phyloP scores from a whole-genome alignment of 2,329 filamentous ascomycete genomes.

The Fusarium vanettenii region DNA sequence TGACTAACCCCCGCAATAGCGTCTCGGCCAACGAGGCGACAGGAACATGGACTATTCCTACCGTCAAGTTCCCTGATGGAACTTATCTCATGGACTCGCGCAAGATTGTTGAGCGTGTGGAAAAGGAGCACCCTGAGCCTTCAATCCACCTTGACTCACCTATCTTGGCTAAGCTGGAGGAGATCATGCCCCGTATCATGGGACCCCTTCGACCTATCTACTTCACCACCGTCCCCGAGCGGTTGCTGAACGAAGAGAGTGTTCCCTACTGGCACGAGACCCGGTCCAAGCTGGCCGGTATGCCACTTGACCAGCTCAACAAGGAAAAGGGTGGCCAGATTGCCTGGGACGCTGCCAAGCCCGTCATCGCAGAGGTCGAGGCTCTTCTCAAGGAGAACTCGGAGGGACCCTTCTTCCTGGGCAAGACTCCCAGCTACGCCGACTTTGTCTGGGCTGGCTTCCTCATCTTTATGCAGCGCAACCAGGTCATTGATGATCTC shows the following conservation, averaged over 20 bases:
- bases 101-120: constrained; percentile 69
- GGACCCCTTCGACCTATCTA: constrained; percentile 53
- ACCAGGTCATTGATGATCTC: constrained; percentile 50
- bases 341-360: constrained; percentile 59
- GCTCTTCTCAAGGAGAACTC: constrained; percentile 64
- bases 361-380: constrained; percentile 50
- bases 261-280: constrained; percentile 67
- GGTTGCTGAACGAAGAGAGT: constrained; percentile 63
- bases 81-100: constrained; percentile 73
- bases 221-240: constrained; percentile 60
- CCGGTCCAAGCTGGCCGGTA: constrained; percentile 61
- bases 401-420: constrained; percentile 71
- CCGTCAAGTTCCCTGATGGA: constrained; percentile 66
- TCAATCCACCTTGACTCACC: constrained; percentile 68
- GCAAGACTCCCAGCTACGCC: constrained; percentile 64
- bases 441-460: constrained; percentile 68
- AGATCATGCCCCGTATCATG: constrained; percentile 50
- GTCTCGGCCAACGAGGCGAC: constrained; percentile 32
- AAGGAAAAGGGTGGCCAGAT: constrained; percentile 60
- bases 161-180: constrained; percentile 57
- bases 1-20: constrained; percentile 18
- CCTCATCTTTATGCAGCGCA: constrained; percentile 55
- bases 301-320: constrained; percentile 62
- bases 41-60: constrained; percentile 56
- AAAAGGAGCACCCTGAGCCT: constrained; percentile 68